Percentiles rank a stretch among this genome's conserved stretches.
Conservation (phyloP, 163 green algal species). For the Scenedesmus sp. region DNA sequence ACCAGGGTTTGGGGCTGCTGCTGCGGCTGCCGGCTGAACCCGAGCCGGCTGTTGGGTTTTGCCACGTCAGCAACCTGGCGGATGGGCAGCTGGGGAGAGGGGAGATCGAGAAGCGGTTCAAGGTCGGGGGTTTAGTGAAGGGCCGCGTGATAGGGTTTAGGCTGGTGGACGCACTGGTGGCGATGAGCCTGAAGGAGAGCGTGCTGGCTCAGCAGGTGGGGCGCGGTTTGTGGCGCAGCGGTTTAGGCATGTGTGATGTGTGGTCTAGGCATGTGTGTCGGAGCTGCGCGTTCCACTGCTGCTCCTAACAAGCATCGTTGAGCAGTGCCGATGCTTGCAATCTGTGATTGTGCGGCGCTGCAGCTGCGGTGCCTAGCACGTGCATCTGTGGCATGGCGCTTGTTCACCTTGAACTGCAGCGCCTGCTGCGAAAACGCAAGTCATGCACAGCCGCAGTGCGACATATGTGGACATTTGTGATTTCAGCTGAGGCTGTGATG, state of each 20-base stretch:
- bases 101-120: constrained; percentile 75
- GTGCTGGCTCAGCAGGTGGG: constrained; percentile 70
- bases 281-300: too few species aligned
- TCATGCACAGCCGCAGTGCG: too few species aligned
- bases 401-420: too few species aligned
- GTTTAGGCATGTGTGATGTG: neutral
- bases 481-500: too few species aligned
- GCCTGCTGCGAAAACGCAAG: too few species aligned
- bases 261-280: neutral
- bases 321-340: too few species aligned
- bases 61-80: constrained; percentile 78
- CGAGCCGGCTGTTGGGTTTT: constrained; percentile 61
- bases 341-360: too few species aligned
- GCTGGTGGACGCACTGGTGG: constrained; percentile 89
- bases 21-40: constrained; percentile 72
- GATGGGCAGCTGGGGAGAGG: constrained; percentile 64
- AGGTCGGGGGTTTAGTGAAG: constrained; percentile 55
- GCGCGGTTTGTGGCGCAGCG: neutral
- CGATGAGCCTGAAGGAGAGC: constrained; percentile 75
- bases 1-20: constrained; percentile 83
- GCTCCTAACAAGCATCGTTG: too few species aligned
- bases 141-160: constrained; percentile 90
- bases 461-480: too few species aligned
- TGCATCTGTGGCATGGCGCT: too few species aligned
- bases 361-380: too few species aligned